These are phyloP conservation scores for sweet orange (Citrus sinensis) DNA, from an alignment of 345 rosid species.

Conservation along the genomic window DVS_A1.0 CM039168.1:3841501-3842000, in stretches of 20 bases:
- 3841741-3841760: conserved; percentile 22
- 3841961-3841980: conserved; percentile 63
- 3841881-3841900: conserved; percentile 19
- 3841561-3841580: neutral
- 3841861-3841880: neutral
- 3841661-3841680: conserved; percentile 18
- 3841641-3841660: neutral
- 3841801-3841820: conserved; percentile 17
- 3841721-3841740: conserved; percentile 21
- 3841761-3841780: conserved; percentile 20
- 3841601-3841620: neutral
- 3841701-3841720: conserved; percentile 28
- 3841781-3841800: conserved; percentile 23
- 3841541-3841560: conserved; percentile 9
- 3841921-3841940: conserved; percentile 53
- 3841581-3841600: neutral
- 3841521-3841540: conserved; percentile 11
- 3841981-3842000: neutral
- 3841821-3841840: neutral
- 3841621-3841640: neutral
- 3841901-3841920: conserved; percentile 42
- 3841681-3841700: conserved; percentile 15
- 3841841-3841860: neutral
- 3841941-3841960: conserved; percentile 86
- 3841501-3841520: conserved; percentile 3